These are phyloP conservation scores for Laburnicola sp. DNA, from an alignment of 2,329 filamentous ascomycete species.

Conservation along the genomic window DNA sequence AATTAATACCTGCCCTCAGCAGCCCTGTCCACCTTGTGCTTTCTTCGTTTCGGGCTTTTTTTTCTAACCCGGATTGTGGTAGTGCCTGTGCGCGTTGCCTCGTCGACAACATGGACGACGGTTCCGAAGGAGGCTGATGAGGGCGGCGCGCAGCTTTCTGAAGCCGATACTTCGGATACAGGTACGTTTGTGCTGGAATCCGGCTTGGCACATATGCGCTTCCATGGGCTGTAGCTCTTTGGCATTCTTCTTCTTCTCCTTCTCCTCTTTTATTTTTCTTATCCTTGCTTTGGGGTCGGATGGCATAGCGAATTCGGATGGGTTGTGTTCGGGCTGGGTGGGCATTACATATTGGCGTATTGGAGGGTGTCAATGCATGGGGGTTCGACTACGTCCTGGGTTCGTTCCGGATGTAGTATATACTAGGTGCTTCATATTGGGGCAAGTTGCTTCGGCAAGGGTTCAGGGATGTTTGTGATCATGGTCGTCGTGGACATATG, in stretches of 20 bases:
- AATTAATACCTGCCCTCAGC: constrained; percentile 13
- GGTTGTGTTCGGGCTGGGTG: background rate
- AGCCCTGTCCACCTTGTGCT: background rate
- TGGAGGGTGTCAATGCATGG: background rate
- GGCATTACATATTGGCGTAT: background rate
- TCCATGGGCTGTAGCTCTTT: background rate
- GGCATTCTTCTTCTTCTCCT: background rate
- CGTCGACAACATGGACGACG: background rate
- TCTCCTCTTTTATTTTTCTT: no score
- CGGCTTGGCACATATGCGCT: background rate
- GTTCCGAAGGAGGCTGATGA: no score
- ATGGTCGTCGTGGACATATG: no score
- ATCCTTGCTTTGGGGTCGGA: background rate
- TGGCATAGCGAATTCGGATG: background rate
- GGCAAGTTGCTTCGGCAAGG: no score
- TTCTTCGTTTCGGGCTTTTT: no score
- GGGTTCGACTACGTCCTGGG: no score
- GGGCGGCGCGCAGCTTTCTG: background rate
- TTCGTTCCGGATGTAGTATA: no score
- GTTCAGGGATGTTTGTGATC: no score
- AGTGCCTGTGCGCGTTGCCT: background rate
- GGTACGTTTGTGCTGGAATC: background rate
- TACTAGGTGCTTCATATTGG: no score
- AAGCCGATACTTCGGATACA: background rate
- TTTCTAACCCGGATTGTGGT: no score